Base-by-base conservation (phyloP, 805 yeast genomes). In the Tetrapisispora iriomotensis region DNA sequence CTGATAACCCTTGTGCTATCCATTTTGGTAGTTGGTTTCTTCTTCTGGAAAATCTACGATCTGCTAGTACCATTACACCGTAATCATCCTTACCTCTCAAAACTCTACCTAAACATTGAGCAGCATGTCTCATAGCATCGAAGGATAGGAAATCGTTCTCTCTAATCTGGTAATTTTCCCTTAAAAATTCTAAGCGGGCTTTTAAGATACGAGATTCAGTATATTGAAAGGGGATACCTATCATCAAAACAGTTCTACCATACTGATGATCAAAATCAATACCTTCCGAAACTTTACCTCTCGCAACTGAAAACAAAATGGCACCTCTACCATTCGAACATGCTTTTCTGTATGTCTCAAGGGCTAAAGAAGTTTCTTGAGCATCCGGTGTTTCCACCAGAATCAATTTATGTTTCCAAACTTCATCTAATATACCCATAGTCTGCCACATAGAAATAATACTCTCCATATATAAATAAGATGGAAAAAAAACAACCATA, bases 101-200 rank as follows among this genome's bases (percentile, higher is more conserved):
- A 39, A 92, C 98, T 57, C 99, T 77, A 9, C 99, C 99, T 54
- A 92, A 65, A 64, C 99, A 92, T 61, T 92, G 99, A 0, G 99
- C 97, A 4, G 97, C 99, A 65, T 92, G 99, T 56, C 99, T 77
- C 98, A 92, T 92, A 12, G 99, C 99, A 63, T 92, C 99, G 70
- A 92, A 92, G 9, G 97, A 88, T 28, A 92, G 60, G 57, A 92
- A 92, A 54, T 92, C 98, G 56, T 85, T 87, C 54, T 92, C 98
- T 46, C 86, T 73, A 40, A 92, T 90, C 52, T 87, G 94, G 58
- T 76, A 90, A 53, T 87, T 88, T 56, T 92, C 97, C 48, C 97
- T 70, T 58, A 92, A 62, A 53, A 92, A 92, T 62, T 92, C 98
- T 33, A 92, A 67, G 37, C 99, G 73, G 0, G 99, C 98, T 51